phyloP scores from a whole-genome alignment of 441 rosid genomes.

The Raphanus hybrid region DNA sequence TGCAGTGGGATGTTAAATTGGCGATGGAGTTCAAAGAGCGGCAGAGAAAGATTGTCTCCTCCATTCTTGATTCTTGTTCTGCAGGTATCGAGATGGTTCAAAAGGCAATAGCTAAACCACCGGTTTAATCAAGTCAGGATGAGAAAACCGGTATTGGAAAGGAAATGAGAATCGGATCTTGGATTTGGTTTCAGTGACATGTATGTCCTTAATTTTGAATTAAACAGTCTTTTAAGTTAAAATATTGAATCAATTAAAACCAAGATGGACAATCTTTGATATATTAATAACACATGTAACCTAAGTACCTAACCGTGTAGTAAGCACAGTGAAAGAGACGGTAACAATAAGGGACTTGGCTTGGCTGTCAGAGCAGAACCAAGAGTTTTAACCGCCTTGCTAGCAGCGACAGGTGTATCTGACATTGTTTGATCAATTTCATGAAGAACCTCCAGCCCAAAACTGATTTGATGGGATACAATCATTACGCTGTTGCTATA shows the following conservation, averaged over 20 bases:
- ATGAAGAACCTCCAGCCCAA: neutral
- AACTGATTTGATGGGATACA: neutral
- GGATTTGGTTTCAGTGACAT: conserved; percentile 13
- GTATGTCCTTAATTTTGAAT: neutral
- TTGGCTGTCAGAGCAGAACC: neutral
- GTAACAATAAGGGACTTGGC: neutral
- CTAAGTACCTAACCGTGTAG: neutral
- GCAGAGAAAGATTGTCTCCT: conserved; percentile 70
- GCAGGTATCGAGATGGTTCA: conserved; percentile 62
- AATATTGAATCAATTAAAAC: neutral
- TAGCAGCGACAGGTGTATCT: neutral
- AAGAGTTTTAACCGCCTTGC: neutral
- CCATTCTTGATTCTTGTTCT: conserved; percentile 71
- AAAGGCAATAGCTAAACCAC: conserved; percentile 47
- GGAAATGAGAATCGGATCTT: conserved; percentile 15
- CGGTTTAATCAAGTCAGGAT: conserved; percentile 21
- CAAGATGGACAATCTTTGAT: neutral
- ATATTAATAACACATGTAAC: neutral
- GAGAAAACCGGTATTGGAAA: conserved; percentile 8
- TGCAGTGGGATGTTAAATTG: conserved; percentile 70
- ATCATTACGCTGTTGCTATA: neutral
- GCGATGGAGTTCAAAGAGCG: conserved; percentile 58
- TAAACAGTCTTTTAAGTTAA: neutral
- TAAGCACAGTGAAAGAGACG: neutral
- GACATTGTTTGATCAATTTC: neutral